Conservation (phyloP, 805 yeast species). For the Wickerhamiella domercqiae region DNA sequence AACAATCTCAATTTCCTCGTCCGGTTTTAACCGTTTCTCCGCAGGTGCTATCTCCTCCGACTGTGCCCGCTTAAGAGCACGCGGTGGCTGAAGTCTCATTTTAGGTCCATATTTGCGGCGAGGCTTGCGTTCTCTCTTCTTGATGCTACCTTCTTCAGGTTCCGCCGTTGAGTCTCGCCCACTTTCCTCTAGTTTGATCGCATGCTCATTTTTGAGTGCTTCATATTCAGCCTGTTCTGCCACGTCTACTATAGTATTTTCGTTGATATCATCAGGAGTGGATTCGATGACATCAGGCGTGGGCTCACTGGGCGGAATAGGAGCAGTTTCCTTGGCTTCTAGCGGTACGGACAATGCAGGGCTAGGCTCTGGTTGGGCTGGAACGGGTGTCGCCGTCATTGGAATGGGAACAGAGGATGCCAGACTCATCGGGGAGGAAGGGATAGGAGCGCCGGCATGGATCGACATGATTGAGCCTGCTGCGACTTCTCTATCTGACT, state of each 20-base stretch:
- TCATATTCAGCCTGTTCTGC: too few species aligned
- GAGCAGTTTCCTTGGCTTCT: slow-evolving; percentile 3
- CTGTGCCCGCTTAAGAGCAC: slow-evolving; percentile 1
- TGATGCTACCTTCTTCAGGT: neutral
- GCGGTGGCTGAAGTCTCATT: neutral
- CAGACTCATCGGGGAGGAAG: too few species aligned
- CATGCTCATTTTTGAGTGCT: neutral
- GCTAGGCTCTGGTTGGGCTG: too few species aligned
- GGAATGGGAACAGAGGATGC: too few species aligned
- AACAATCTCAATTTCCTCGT: slow-evolving; percentile 27
- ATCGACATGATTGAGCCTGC: too few species aligned
- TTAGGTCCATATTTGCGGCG: neutral
- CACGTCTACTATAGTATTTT: neutral
- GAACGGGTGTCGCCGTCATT: too few species aligned
- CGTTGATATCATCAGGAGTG: neutral
- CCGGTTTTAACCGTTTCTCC: slow-evolving; percentile 14
- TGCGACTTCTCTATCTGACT: too few species aligned
- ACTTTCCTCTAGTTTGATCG: neutral
- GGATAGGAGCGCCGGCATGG: too few species aligned
- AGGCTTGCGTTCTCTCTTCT: neutral
- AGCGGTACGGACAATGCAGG: too few species aligned
- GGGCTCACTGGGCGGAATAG: neutral
- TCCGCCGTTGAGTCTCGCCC: slow-evolving; percentile 1
- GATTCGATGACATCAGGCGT: neutral
- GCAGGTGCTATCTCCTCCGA: neutral